Evolutionary conservation across 176 grass and related monocot genomes (phyloP).

Genomic region (Avena eriantha): DNA sequence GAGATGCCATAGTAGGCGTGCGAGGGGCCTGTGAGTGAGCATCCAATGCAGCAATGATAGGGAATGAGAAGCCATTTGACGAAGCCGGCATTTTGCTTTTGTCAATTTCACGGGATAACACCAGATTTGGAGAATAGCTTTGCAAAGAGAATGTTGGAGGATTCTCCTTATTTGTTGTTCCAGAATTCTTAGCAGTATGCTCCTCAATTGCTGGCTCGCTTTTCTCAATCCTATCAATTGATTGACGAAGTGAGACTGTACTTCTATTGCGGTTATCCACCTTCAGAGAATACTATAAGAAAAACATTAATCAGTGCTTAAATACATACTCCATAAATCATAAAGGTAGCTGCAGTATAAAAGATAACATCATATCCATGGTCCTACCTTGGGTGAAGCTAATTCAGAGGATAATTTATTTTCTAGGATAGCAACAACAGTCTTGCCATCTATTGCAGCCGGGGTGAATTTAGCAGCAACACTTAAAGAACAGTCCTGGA

Average conservation of each 20-base stretch:
- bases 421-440: constrained; percentile 21
- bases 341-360: background rate
- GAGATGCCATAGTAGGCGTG: constrained; percentile 52
- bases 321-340: background rate
- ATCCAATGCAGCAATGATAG: constrained; percentile 24
- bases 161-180: constrained; percentile 35
- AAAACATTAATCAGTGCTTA: background rate
- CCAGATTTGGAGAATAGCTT: constrained; percentile 25
- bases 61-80: constrained; percentile 53
- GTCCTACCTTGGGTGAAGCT: constrained; percentile 45
- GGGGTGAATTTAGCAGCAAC: constrained; percentile 22
- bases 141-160: constrained; percentile 26
- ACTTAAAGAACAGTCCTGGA: constrained; percentile 24
- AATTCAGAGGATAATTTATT: constrained; percentile 37
- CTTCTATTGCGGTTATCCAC: constrained; percentile 37
- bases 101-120: constrained; percentile 39
- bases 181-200: background rate
- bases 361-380: background rate
- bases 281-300: constrained; percentile 42
- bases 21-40: constrained; percentile 45
- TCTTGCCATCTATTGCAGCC: constrained; percentile 18
- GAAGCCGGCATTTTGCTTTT: constrained; percentile 32
- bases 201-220: background rate
- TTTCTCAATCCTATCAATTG: constrained; percentile 27
- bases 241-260: background rate